Conservation (phyloP, 176 grass and related monocot genomes). For the Canna indica region DNA sequence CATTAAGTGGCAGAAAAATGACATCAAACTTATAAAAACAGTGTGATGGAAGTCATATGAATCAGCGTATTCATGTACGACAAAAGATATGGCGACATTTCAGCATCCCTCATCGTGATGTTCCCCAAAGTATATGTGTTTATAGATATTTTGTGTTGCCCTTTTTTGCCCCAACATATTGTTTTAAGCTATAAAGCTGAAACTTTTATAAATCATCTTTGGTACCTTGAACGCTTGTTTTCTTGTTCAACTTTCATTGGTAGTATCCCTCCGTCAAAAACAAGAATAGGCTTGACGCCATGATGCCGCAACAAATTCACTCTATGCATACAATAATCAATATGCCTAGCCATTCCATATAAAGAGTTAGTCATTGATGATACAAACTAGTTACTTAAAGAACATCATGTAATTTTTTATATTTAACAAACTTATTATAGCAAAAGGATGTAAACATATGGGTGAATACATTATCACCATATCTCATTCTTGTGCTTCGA, state of each 20-base stretch:
- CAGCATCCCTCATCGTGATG: background rate
- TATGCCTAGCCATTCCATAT: constrained; percentile 44
- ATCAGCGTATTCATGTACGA: background rate
- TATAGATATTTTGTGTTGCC: background rate
- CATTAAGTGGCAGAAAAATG: background rate
- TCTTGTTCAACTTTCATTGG: constrained; percentile 89
- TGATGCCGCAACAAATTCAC: constrained; percentile 75
- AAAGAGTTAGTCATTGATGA: constrained; percentile 1
- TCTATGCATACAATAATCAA: constrained; percentile 92
- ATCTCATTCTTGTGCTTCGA: background rate
- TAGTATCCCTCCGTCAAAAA: constrained; percentile 89
- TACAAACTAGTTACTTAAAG: background rate
- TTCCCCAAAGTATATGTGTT: background rate
- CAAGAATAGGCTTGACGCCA: constrained; percentile 74
- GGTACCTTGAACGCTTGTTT: constrained; percentile 68
- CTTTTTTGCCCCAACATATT: background rate
- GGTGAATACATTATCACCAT: background rate
- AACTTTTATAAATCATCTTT: background rate
- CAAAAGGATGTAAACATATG: background rate
- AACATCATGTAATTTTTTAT: background rate
- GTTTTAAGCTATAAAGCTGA: background rate
- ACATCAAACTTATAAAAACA: background rate
- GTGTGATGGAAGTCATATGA: background rate
- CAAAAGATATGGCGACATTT: background rate
- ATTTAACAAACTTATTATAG: background rate